phyloP scores from a whole-genome alignment of 768 basidiomycete species.

The Tephrocybe sp. region DNA sequence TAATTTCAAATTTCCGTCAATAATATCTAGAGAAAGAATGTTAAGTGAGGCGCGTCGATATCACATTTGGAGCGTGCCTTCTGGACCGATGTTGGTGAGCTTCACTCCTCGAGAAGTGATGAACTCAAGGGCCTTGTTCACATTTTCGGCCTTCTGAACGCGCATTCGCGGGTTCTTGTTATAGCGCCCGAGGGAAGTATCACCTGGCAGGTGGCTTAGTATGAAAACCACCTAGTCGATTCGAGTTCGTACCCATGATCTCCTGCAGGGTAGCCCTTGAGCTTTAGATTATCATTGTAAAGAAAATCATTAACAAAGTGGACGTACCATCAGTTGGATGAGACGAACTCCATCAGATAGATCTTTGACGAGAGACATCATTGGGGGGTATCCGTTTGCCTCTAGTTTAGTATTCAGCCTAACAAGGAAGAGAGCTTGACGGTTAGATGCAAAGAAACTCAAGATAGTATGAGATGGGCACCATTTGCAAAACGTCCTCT shows the following conservation, averaged over 20 bases:
- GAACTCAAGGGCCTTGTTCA: conserved; percentile 94
- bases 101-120: conserved; percentile 93
- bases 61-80: conserved; percentile 51
- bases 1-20: conserved; percentile 97
- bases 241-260: conserved; percentile 75
- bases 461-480: conserved; percentile 23
- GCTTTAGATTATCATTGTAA: conserved; percentile 3
- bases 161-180: conserved; percentile 88
- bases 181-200: conserved; percentile 91
- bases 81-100: conserved; percentile 95
- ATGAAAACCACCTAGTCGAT: conserved; percentile 1
- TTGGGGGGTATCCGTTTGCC: conserved; percentile 76
- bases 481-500: conserved; percentile 93
- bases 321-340: conserved; percentile 86
- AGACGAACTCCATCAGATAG: conserved; percentile 93
- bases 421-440: conserved; percentile 5
- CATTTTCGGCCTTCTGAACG: conserved; percentile 98
- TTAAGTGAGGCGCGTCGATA: conserved; percentile 1
- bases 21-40: conserved; percentile 67
- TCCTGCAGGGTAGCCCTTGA: conserved; percentile 61
- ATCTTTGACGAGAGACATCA: conserved; percentile 87
- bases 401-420: conserved; percentile 98
- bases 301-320: neutral
- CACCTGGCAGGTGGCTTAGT: conserved; percentile 44
- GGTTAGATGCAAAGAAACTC: conserved; percentile 5